A percentile compares a stretch with the other conserved stretches of the same genome.
These are phyloP conservation scores for Solanum hybrid DNA, from an alignment of 305 asterid genomes.

Conservation along the genomic window DNA sequence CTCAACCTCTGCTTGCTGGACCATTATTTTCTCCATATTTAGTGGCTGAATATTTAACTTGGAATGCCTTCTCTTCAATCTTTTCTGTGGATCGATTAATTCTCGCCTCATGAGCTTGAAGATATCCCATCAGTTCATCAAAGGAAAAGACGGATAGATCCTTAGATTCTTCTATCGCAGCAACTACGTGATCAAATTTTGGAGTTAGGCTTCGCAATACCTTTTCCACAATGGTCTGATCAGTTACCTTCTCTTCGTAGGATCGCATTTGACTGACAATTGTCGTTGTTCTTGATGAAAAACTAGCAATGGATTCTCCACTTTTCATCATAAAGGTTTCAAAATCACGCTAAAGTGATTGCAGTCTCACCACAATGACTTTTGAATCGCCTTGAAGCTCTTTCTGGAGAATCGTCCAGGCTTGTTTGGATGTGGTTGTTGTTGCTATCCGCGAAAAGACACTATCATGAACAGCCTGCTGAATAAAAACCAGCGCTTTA, in stretches of 20 bases:
- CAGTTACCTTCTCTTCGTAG: not conserved
- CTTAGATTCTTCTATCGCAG: not conserved
- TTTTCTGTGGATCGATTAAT: not conserved
- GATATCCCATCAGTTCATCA: not conserved
- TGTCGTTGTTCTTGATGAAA: not conserved
- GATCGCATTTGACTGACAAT: too few relatives aligned
- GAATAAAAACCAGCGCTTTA: too few relatives aligned
- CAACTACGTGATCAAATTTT: too few relatives aligned
- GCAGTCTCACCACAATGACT: not conserved
- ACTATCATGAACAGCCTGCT: not conserved
- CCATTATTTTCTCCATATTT: not conserved
- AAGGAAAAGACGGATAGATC: not conserved
- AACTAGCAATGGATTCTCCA: not conserved
- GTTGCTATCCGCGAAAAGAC: not conserved
- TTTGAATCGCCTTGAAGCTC: not conserved
- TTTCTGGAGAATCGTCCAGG: not conserved
- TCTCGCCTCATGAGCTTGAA: not conserved
- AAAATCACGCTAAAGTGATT: not conserved
- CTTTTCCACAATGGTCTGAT: not conserved
- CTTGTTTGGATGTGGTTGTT: not conserved
- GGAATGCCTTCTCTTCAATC: too few relatives aligned
- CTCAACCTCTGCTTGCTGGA: not conserved
- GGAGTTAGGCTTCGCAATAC: too few relatives aligned
- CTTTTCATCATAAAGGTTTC: not conserved
- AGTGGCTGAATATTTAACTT: not conserved